Conservation (phyloP, 371 early-diverging fungal species). For the Rozella allomycis region DNA sequence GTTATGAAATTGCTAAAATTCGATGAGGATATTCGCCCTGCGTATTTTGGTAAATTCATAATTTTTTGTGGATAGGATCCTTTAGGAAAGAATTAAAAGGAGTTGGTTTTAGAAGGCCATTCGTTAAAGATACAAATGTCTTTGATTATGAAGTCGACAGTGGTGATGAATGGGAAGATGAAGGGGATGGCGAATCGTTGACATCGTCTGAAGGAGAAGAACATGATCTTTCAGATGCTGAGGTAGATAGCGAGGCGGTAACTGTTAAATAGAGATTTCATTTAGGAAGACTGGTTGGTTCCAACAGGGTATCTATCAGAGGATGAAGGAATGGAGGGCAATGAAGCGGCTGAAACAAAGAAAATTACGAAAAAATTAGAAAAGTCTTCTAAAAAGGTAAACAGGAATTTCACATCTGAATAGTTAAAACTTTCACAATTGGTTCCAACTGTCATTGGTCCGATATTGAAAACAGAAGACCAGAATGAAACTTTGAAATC, state of each 20-base stretch:
- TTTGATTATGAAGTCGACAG: conserved; percentile 67
- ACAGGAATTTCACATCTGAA: too few relatives aligned
- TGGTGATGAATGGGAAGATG: conserved; percentile 72
- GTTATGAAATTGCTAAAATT: conserved; percentile 56
- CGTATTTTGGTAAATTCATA: conserved; percentile 38
- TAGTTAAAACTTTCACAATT: too few relatives aligned
- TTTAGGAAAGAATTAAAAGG: not conserved
- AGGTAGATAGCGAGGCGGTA: conserved; percentile 24
- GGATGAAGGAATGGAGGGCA: conserved; percentile 40
- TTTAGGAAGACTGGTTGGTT: conserved; percentile 30
- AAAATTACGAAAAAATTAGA: too few relatives aligned
- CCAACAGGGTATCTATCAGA: conserved; percentile 60
- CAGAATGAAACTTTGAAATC: too few relatives aligned
- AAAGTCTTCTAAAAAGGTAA: too few relatives aligned
- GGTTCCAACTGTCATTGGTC: too few relatives aligned
- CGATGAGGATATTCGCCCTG: conserved; percentile 43
- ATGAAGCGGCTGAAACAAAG: conserved; percentile 12
- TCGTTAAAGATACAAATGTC: conserved; percentile 30
- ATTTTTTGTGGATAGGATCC: not conserved
- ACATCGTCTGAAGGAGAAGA: conserved; percentile 38
- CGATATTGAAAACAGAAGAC: too few relatives aligned
- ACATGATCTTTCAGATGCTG: conserved; percentile 14
- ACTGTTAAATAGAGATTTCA: conserved; percentile 9
- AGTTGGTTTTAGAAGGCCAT: conserved; percentile 27
- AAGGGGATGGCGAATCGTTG: conserved; percentile 50